These are phyloP conservation scores for Rhododendron henanense DNA, from an alignment of 148 eudicot genomes.

Conservation along the genomic window DNA sequence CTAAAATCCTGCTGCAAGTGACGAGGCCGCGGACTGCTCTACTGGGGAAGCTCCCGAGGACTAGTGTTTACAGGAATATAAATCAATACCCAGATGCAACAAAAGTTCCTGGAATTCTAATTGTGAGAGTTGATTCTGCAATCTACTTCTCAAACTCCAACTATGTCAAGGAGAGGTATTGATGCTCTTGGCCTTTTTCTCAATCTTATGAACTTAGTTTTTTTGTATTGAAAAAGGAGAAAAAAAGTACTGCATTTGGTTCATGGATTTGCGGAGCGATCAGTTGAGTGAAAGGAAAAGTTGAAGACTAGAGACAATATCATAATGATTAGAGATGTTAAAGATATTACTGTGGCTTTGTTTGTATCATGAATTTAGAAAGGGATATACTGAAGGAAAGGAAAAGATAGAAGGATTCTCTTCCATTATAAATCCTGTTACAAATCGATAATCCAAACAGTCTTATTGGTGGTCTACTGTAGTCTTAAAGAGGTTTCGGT, in stretches of 20 bases:
- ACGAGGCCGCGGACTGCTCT: constrained; percentile 78
- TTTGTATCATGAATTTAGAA: too few species aligned
- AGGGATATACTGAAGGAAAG: too few species aligned
- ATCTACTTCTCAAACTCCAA: constrained; percentile 82
- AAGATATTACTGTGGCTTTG: too few species aligned
- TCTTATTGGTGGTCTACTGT: too few species aligned
- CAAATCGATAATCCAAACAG: too few species aligned
- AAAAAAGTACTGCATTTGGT: background rate
- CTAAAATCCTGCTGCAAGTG: constrained; percentile 84
- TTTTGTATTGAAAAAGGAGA: background rate
- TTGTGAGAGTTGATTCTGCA: constrained; percentile 77
- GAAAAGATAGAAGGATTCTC: too few species aligned
- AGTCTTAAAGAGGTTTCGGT: too few species aligned
- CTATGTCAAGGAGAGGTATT: constrained; percentile 64
- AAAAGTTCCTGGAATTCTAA: background rate
- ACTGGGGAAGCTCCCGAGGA: constrained; percentile 69
- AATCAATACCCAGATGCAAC: background rate
- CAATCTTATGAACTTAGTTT: background rate
- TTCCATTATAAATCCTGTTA: too few species aligned
- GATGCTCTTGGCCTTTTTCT: background rate
- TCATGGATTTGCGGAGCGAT: background rate
- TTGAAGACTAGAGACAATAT: background rate
- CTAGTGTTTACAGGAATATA: background rate
- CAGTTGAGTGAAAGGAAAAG: background rate
- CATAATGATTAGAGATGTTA: background rate